Percentiles rank a stretch among this genome's conserved stretches.
Conservation (phyloP, 805 yeast species). For the Saturnispora hagleri region DNA sequence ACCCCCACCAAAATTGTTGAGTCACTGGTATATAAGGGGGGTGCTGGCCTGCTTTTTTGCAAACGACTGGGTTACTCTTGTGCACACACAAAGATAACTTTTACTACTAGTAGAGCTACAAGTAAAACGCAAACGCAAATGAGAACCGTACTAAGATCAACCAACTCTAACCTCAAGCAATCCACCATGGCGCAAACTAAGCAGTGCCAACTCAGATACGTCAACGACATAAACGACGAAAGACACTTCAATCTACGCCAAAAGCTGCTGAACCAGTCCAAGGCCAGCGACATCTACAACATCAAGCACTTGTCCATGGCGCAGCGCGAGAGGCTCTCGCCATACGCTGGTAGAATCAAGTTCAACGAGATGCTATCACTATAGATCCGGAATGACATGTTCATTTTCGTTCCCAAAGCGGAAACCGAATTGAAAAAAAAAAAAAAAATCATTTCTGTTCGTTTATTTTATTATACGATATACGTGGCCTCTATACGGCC, state of each 20-base stretch:
- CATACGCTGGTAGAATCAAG: background rate
- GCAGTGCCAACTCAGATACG: background rate
- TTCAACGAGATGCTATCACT: background rate
- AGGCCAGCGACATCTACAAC: background rate
- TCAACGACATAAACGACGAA: constrained; percentile 1
- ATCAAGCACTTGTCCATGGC: background rate
- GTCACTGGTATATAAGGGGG: background rate
- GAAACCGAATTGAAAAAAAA: background rate
- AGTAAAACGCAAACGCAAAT: background rate
- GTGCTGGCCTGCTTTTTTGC: background rate
- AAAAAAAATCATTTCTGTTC: background rate
- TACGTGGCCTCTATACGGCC: background rate
- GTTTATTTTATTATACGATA: background rate
- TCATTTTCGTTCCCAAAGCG: background rate
- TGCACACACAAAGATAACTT: no score
- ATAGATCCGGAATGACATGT: background rate
- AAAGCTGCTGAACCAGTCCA: background rate
- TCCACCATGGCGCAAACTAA: background rate
- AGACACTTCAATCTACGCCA: background rate
- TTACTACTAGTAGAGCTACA: background rate
- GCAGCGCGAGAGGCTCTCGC: background rate
- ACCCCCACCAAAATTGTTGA: background rate
- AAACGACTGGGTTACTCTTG: no score
- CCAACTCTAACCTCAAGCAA: background rate
- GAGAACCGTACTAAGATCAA: background rate